phyloP scores from a whole-genome alignment of 345 rosid species.

The Gossypium herbaceum region DNA sequence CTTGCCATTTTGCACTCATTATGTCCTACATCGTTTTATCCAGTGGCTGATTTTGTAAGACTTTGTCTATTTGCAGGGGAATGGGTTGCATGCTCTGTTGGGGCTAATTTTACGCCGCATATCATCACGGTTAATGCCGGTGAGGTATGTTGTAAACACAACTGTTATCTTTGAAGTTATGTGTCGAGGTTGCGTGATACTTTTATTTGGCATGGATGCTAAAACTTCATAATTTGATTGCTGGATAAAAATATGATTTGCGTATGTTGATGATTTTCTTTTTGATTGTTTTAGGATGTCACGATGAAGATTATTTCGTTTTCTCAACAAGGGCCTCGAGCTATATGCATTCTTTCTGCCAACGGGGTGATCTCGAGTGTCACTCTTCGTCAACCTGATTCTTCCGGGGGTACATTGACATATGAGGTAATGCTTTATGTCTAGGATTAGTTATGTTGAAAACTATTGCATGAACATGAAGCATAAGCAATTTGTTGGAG shows the following conservation, averaged over 20 bases:
- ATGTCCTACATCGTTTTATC: neutral
- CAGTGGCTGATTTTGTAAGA: slow-evolving; percentile 19
- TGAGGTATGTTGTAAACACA: slow-evolving; percentile 50
- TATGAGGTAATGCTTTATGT: slow-evolving; percentile 56
- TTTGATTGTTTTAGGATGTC: slow-evolving; percentile 55
- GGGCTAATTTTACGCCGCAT: slow-evolving; percentile 95
- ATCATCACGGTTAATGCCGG: slow-evolving; percentile 87
- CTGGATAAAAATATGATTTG: neutral
- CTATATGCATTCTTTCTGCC: slow-evolving; percentile 85
- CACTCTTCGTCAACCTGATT: slow-evolving; percentile 92
- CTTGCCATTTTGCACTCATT: neutral
- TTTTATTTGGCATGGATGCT: slow-evolving; percentile 3
- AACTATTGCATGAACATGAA: neutral
- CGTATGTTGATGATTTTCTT: neutral
- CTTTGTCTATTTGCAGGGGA: slow-evolving; percentile 53
- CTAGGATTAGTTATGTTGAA: too few relatives aligned
- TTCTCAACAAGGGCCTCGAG: slow-evolving; percentile 97
- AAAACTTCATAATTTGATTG: neutral
- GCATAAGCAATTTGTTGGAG: neutral
- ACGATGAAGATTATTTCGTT: slow-evolving; percentile 95
- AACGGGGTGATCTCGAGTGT: slow-evolving; percentile 90
- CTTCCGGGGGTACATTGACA: slow-evolving; percentile 96
- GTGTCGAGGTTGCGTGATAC: neutral
- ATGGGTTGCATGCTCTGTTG: slow-evolving; percentile 85
- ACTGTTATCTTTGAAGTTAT: neutral